These are phyloP conservation scores for Ceratobasidium sp. DNA, from an alignment of 1,284 basidiomycete species.

Conservation along the genomic window DNA sequence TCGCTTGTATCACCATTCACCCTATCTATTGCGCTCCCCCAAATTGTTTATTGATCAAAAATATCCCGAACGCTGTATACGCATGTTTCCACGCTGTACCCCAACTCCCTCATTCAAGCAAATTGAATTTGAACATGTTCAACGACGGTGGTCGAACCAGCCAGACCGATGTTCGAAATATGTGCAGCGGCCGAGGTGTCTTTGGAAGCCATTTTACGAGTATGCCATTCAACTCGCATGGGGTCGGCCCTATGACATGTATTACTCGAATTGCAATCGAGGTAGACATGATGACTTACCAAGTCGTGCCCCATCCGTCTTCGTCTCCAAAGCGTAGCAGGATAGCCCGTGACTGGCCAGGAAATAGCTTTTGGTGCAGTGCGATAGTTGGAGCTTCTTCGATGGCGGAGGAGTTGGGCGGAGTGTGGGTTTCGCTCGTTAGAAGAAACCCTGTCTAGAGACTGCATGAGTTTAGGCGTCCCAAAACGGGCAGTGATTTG, in stretches of 20 bases:
- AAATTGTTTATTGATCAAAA: constrained; percentile 22
- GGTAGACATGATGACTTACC: neutral
- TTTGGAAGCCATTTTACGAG: constrained; percentile 34
- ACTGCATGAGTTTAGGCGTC: neutral
- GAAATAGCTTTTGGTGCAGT: constrained; percentile 29
- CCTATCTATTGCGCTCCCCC: constrained; percentile 23
- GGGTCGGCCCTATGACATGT: constrained; percentile 22
- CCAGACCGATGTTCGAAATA: constrained; percentile 26
- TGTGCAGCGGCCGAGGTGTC: constrained; percentile 32
- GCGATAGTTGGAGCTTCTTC: constrained; percentile 35
- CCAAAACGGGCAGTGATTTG: neutral
- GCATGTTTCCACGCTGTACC: constrained; percentile 11
- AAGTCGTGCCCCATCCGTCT: constrained; percentile 25
- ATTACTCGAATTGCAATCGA: too few species aligned
- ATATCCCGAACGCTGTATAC: constrained; percentile 10
- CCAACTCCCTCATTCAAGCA: constrained; percentile 11
- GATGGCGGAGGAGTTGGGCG: constrained; percentile 24
- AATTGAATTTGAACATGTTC: constrained; percentile 23
- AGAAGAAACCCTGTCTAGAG: constrained; percentile 28
- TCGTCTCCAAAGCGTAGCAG: constrained; percentile 9
- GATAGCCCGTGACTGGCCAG: constrained; percentile 14
- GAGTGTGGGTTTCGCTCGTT: constrained; percentile 29
- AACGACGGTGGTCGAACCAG: constrained; percentile 10
- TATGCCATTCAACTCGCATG: constrained; percentile 26
- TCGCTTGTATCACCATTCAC: neutral